Percentiles rank a stretch among this genome's conserved stretches.
phyloP scores from a whole-genome alignment of 495 filamentous ascomycete species.

The Aspergillus avenaceus region DNA sequence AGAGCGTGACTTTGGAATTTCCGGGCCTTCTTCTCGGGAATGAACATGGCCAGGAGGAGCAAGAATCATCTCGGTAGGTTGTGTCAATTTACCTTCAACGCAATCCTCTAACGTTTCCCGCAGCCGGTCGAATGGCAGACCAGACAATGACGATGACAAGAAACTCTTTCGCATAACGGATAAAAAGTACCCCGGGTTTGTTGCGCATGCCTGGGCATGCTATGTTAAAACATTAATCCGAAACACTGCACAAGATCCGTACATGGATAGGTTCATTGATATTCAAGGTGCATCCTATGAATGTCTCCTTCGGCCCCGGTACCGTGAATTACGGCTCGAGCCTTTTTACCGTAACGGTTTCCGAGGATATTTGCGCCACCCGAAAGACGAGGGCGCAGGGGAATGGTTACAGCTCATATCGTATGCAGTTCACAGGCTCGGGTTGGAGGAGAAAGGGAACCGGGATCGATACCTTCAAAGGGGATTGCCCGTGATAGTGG shows the following conservation, averaged over 20 bases:
- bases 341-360: constrained; percentile 7
- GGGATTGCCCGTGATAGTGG: constrained; percentile 11
- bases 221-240: constrained; percentile 5
- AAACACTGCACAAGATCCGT: background rate
- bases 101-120: background rate
- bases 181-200: constrained; percentile 6
- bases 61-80: constrained; percentile 5
- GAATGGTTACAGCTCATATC: constrained; percentile 12
- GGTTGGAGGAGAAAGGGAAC: background rate
- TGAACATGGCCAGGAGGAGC: background rate
- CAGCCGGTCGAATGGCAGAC: background rate
- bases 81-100: background rate
- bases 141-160: background rate
- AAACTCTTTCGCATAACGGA: constrained; percentile 4
- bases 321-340: constrained; percentile 6
- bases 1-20: constrained; percentile 1
- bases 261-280: background rate
- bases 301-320: constrained; percentile 8
- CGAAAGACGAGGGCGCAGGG: constrained; percentile 8
- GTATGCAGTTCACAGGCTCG: constrained; percentile 7
- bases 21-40: background rate
- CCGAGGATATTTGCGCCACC: constrained; percentile 7
- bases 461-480: background rate
- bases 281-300: background rate
- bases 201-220: constrained; percentile 11